Evolutionary conservation across 2,329 filamentous ascomycete species (phyloP).

Genomic region (Paecilomyces dactylethromorphus): DNA sequence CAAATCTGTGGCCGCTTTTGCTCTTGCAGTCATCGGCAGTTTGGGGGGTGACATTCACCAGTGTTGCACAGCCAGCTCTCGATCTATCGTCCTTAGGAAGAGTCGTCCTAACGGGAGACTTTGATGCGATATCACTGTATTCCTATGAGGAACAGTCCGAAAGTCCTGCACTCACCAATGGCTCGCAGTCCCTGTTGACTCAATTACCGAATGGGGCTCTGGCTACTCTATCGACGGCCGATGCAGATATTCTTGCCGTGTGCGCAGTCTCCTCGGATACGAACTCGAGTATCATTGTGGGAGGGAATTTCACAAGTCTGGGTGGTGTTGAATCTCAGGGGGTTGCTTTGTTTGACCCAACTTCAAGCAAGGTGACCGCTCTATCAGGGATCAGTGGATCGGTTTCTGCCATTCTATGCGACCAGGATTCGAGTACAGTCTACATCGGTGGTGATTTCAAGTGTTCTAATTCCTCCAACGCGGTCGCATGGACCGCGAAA

Average conservation of each 20-base stretch:
- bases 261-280: slow-evolving; percentile 72
- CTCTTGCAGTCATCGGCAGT: slow-evolving; percentile 10
- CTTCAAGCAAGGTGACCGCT: slow-evolving; percentile 62
- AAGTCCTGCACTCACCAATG: slow-evolving; percentile 55
- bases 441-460: slow-evolving; percentile 87
- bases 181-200: slow-evolving; percentile 72
- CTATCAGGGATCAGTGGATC: slow-evolving; percentile 75
- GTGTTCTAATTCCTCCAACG: slow-evolving; percentile 77
- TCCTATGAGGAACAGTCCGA: slow-evolving; percentile 75
- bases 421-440: slow-evolving; percentile 67
- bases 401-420: slow-evolving; percentile 77
- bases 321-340: slow-evolving; percentile 68
- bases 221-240: slow-evolving; percentile 64
- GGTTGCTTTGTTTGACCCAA: slow-evolving; percentile 73
- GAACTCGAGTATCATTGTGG: slow-evolving; percentile 67
- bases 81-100: slow-evolving; percentile 72
- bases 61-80: slow-evolving; percentile 41
- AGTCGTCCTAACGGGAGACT: slow-evolving; percentile 81
- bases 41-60: slow-evolving; percentile 28
- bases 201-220: slow-evolving; percentile 82
- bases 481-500: slow-evolving; percentile 68
- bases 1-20: slow-evolving; percentile 18
- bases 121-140: slow-evolving; percentile 85
- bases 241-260: slow-evolving; percentile 83
- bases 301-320: slow-evolving; percentile 92